Evolutionary conservation across 768 basidiomycete genomes (phyloP).

Genomic region (Termitomyces eurrhizus): DNA sequence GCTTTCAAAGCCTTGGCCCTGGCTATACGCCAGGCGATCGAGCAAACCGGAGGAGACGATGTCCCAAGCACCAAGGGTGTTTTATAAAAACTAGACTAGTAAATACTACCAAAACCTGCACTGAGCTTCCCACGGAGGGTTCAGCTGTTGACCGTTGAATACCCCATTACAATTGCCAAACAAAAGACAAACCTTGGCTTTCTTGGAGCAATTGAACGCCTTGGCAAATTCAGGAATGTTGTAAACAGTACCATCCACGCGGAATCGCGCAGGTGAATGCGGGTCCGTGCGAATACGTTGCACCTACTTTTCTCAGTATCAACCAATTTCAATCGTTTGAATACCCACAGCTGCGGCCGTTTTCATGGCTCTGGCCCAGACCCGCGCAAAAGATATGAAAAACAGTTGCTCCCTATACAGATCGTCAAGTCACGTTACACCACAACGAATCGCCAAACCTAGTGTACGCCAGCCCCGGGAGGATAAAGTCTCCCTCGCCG

Average conservation of each 20-base stretch:
- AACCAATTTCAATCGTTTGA: not conserved
- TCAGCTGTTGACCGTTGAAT: conserved; percentile 44
- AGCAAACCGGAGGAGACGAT: conserved; percentile 83
- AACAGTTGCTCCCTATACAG: conserved; percentile 80
- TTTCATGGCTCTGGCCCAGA: conserved; percentile 84
- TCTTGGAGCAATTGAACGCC: conserved; percentile 78
- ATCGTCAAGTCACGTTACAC: conserved; percentile 1
- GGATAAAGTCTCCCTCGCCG: conserved; percentile 61
- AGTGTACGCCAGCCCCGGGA: conserved; percentile 79
- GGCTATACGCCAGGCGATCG: conserved; percentile 93
- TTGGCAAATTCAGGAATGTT: conserved; percentile 88
- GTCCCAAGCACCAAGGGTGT: conserved; percentile 98
- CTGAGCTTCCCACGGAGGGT: conserved; percentile 74
- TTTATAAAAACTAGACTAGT: conserved; percentile 30
- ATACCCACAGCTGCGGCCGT: conserved; percentile 67
- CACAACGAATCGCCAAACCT: conserved; percentile 36
- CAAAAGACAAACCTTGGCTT: conserved; percentile 58
- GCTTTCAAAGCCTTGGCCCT: conserved; percentile 98
- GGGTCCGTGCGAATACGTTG: conserved; percentile 84
- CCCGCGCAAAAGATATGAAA: conserved; percentile 85
- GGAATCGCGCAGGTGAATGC: conserved; percentile 77
- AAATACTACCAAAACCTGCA: conserved; percentile 73
- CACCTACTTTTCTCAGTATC: conserved; percentile 37
- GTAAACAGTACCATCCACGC: conserved; percentile 81
- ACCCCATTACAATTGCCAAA: not conserved